Evolutionary conservation across 2,329 filamentous ascomycete genomes (phyloP), one percentile per base, ranked within the genome.

Genomic region (Cladobotryum protrusum): DNA sequence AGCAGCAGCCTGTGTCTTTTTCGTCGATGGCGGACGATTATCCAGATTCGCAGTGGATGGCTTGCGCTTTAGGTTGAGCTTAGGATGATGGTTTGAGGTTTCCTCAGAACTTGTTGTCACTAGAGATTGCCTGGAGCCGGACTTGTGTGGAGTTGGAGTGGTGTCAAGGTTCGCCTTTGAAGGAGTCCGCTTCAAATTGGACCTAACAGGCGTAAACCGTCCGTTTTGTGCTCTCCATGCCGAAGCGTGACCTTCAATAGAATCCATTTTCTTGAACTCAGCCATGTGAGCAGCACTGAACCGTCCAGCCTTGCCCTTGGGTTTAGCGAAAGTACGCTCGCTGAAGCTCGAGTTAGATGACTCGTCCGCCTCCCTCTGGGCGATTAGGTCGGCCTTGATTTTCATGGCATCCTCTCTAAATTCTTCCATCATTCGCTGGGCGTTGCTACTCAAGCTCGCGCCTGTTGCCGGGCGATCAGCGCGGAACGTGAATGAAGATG

Each of bases 221-320:
- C 67, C 75, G 4, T 75, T 68, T 52, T 79, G 75, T 18, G 78
- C 77, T 54, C 88, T 78, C 72, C 85, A 93, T 14, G 85, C 81
- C 11, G 91, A 95, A 8, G 89, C 77, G 64, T 96, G 91, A 54
- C 85, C 85, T 40, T 83, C 88, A 62, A 97, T 96, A 2, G 91
- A 96, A 65, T 96, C 90, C 92, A 97, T 96, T 75, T 95, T 97
- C 70, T 89, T 89, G 72, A 97, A 96, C 62, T 92, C 81, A 45
- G 85, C 83, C 80, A 88, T 86, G 65, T 97, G 92, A 35, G 81
- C 83, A 55, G 89, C 85, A 64, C 89, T 96, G 70, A 85, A 97
- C 42, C 92, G 85, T 44, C 83, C 74, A 45, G 82, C 78, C 65
- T 85, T 91, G 58, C 88, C 84, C 70, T 85, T 95, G 12, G 91